These are phyloP conservation scores for Moesziomyces sp. DNA, from an alignment of 1,284 basidiomycete species.

Conservation along the genomic window DNA sequence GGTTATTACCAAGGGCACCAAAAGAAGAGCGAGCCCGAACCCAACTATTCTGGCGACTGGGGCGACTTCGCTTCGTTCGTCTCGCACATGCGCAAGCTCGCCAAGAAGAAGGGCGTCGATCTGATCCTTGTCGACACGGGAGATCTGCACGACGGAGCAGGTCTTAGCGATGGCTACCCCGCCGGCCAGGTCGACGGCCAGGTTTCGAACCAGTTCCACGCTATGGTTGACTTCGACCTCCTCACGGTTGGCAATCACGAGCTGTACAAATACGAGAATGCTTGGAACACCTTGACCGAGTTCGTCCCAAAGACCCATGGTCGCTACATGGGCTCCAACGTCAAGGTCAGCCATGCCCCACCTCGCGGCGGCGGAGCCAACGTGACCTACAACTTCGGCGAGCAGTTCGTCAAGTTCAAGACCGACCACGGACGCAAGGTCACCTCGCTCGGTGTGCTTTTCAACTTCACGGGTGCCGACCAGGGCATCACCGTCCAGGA, in stretches of 20 bases:
- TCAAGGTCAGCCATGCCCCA: conserved; percentile 49
- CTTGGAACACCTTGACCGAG: conserved; percentile 81
- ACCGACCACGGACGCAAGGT: conserved; percentile 37
- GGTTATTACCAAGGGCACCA: conserved; percentile 68
- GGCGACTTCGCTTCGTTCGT: conserved; percentile 66
- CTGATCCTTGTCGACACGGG: conserved; percentile 65
- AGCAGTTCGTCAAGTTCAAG: conserved; percentile 52
- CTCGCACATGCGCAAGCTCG: conserved; percentile 56
- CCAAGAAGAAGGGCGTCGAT: conserved; percentile 57
- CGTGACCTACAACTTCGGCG: conserved; percentile 49
- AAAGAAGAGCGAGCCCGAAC: conserved; percentile 63
- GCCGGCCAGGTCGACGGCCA: conserved; percentile 52
- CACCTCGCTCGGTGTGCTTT: conserved; percentile 56
- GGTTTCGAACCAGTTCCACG: conserved; percentile 69
- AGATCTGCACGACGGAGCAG: conserved; percentile 63
- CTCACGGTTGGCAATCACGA: conserved; percentile 90
- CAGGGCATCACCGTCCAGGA: conserved; percentile 54
- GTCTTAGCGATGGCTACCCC: conserved; percentile 61
- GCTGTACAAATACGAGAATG: conserved; percentile 80
- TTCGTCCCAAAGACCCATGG: conserved; percentile 73
- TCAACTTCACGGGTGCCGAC: conserved; percentile 60
- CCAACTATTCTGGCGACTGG: conserved; percentile 64
- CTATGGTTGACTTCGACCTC: conserved; percentile 81
- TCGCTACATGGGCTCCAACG: conserved; percentile 55
- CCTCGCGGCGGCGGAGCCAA: conserved; percentile 24